Base-by-base conservation (phyloP, 225 moss, liverwort and hornwort species). In the Physcomitrellopsis africana region DNA sequence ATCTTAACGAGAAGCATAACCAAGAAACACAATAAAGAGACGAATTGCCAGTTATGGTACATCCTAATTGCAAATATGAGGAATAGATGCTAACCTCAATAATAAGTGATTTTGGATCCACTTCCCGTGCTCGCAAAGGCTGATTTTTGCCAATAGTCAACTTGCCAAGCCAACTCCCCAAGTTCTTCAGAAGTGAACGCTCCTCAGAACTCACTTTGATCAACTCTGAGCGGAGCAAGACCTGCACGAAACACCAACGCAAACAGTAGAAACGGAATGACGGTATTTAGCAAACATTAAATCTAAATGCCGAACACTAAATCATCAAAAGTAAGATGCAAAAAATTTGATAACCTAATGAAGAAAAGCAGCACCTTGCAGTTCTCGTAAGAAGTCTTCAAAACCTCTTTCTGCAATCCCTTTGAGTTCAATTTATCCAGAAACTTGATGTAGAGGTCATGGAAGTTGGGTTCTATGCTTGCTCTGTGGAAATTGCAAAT, bases 141-240 rank as follows among this genome's bases (percentile, higher is more conserved):
- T 95, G 95, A 78, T 99, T 99, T 78, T 92, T 92, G 53, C 99
- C 95, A 73, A 99, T 99, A 16, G 99, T 99, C 67, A 99, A 77
- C 80, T 99, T 99, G 65, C 99, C 99, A 80, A 99, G 84, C 99
- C 99, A 99, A 72, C 95, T 95, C 71, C 99, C 99, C 80, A 99
- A 80, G 67, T 99, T 95, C 74, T 95, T 95, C 80, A 99, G 66
- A 27, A 99, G 93, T 45, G 95, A 95, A 11, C 99, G 93, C 76
- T 99, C 99, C 80, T 95, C 99, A 5, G 94, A 95, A 81, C 93
- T 95, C 58, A 90, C 86, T 81, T 95, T 95, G 67, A 99, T 95
- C 69, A 99, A 88, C 76, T 93, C 93, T 44, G 99, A 99, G 57
- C 93, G 85, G 71, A 99, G 85, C 44, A 99, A 82, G 76, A 99